Evolutionary conservation across 768 basidiomycete genomes (phyloP), one percentile per base, ranked within the genome.

Genomic region (Leccinum longicurvipes): DNA sequence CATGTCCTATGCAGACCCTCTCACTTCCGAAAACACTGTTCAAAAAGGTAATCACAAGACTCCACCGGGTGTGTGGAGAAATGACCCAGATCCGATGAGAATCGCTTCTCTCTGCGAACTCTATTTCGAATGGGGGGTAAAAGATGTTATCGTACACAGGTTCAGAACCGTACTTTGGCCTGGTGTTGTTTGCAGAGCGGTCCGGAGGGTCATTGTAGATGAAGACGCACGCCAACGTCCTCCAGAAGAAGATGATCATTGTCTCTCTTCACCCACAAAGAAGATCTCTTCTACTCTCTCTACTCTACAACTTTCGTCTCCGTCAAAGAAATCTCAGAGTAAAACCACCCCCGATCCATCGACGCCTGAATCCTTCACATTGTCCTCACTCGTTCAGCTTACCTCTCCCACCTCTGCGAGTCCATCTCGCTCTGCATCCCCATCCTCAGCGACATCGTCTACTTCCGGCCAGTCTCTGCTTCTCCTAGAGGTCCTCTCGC

Each of bases 61-160:
- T 2, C 69, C 63, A 56, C 78, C 74, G 0, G 67, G 76, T 2
- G 78, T 74, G 17, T 83, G 81, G 81, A 64, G 65, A 31, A 66
- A 71, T 51, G 89, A 92, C 57, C 87, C 88, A 0, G 83, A 87
- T 61, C 73, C 91, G 1, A 80, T 79, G 15, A 82, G 81, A 52
- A 80, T 95, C 15, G 93, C 94, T 0, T 81, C 75, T 10, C 77
- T 86, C 3, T 95, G 93, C 74, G 94, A 97, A 70, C 78, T 85
- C 47, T 89, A 86, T 67, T 96, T 96, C 59, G 93, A 95, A 67
- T 97, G 93, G 93, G 93, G 93, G 0, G 85, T 91, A 49, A 85
- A 79, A 62, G 87, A 91, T 47, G 77, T 84, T 3, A 91, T 96
- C 53, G 79, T 90, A 60, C 91, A 91, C 60, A 85, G 91, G 11